Percentiles rank a stretch among this genome's conserved stretches.
phyloP scores from a whole-genome alignment of 164 flowering plant genomes.

The Tetracentron sinense region DNA sequence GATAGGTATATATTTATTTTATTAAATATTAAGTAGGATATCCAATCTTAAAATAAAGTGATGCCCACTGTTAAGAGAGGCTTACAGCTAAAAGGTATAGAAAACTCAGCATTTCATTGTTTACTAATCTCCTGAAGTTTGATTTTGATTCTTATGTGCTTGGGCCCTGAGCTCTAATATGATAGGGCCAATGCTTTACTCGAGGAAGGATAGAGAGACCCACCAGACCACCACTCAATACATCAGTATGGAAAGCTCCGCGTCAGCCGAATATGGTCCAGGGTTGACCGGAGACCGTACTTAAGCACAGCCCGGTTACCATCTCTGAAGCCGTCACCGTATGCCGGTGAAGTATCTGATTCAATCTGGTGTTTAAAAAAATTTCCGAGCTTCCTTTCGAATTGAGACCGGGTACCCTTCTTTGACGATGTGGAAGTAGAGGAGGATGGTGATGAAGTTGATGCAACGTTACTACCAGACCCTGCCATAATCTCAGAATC shows the following conservation, averaged over 20 bases:
- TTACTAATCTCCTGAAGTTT: slow-evolving; percentile 6
- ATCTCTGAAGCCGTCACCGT: slow-evolving; percentile 61
- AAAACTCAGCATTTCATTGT: no score
- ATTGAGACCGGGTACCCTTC: slow-evolving; percentile 49
- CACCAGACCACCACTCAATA: not conserved
- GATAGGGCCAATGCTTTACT: not conserved
- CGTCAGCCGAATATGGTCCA: slow-evolving; percentile 54
- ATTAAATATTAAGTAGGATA: no score
- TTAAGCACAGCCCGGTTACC: slow-evolving; percentile 50
- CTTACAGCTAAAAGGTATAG: no score
- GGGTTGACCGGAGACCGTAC: slow-evolving; percentile 51
- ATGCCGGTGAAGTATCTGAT: slow-evolving; percentile 53
- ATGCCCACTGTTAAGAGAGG: no score
- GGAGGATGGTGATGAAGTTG: slow-evolving; percentile 30
- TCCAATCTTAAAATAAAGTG: no score
- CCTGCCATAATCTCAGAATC: slow-evolving; percentile 52
- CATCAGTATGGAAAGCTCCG: slow-evolving; percentile 34
- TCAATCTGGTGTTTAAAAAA: slow-evolving; percentile 67
- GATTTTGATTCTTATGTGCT: not conserved
- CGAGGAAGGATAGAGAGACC: not conserved
- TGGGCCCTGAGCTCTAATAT: not conserved
- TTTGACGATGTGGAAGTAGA: slow-evolving; percentile 34
- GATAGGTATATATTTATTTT: no score
- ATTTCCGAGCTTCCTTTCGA: slow-evolving; percentile 61
- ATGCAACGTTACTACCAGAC: slow-evolving; percentile 31